Evolutionary conservation across 257 asterid genomes (phyloP), one percentile per base, ranked within the genome.

Genomic region (Ligustrum vulgare): DNA sequence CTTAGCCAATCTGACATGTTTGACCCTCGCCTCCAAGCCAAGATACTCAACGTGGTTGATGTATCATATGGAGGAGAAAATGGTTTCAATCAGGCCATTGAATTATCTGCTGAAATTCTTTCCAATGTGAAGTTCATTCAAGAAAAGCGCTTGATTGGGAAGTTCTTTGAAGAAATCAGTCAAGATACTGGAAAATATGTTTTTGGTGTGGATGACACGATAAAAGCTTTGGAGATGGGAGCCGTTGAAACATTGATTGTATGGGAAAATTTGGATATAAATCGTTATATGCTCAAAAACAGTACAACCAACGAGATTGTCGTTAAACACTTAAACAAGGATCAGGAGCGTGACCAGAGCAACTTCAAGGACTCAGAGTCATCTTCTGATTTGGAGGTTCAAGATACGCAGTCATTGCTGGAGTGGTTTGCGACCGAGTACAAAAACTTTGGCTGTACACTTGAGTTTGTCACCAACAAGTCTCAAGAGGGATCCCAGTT

Each of bases 21-120:
- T n/a, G 92, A 87, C 65, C 92, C 90, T 71, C 92, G 92, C 5
- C 85, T 87, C 67, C 86, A 77, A 74, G 86, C 92, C 56, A 87
- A 87, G 86, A 87, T 87, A 67, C 83, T 87, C 6, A 87, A 87
- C 51, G 92, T 87, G 68, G 92, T 84, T 0, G 92, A 87, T 74
- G 92, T 87, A n/a, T 87, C 92, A 0, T 87, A 87, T 20, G 92
- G 92, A 51, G 91, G 91, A 70, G 91, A 87, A 77, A 87, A 87
- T 37, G 91, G 91, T 33, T 87, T 87, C 84, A 87, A 87, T 72
- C 92, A 87, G 80, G 92, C 90, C 34, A 87, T 87, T 70, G 92
- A 87, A 45, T 75, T 87, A 68, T 87, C 92, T 71, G 84, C 90
- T n/a, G 92, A 87, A 63, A 87, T 87, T 65, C 77, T 87, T 31